Evolutionary conservation across 345 rosid genomes (phyloP), one percentile per base, ranked within the genome.

Genomic region (Diplotaxis tenuifolia): DNA sequence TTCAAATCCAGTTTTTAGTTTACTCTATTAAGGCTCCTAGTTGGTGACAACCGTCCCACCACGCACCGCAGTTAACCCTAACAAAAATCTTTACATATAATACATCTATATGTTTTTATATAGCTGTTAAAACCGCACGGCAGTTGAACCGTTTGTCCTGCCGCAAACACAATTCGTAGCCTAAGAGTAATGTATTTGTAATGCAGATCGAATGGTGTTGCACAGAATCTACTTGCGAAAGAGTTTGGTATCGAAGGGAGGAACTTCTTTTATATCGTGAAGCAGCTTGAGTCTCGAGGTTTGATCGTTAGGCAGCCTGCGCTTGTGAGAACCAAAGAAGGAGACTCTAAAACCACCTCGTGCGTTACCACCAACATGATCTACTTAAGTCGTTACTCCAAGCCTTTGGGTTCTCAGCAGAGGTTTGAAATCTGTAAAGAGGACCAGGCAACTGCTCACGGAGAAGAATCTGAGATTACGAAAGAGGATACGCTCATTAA

Each of bases 291-390:
- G 79, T 84, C 89, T 75, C 83, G 85, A 68, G 88, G 91, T 38
- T 69, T 95, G 67, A 85, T 92, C 68, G 86, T 87, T 79, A 86
- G 80, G 76, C 92, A 85, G 50, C 88, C 87, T 9, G 99, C 92
- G 11, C 78, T 85, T 61, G 86, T 95, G 81, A 89, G 86, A 78
- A 88, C 84, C 7, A 92, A 80, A 73, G 94, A 92, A 67, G 98
- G 94, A 36, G 98, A 89, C 55, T 77, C 80, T 11, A 92, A 80
- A 80, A 83, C 74, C 65, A 76, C 79, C 78, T 84, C 87, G 3
- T 74, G 82, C 29, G 82, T 92, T 68, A 72, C 38, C 72, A 78
- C 81, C 21, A 95, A 90, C 64, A 80, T 90, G 82, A 73, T 92
- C 9, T 90, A 83, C 84, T 81, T 92, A 64, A 68, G 79, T 60